Evolutionary conservation across 2,329 filamentous ascomycete genomes (phyloP).

Genomic region (Alternaria tenuissima): DNA sequence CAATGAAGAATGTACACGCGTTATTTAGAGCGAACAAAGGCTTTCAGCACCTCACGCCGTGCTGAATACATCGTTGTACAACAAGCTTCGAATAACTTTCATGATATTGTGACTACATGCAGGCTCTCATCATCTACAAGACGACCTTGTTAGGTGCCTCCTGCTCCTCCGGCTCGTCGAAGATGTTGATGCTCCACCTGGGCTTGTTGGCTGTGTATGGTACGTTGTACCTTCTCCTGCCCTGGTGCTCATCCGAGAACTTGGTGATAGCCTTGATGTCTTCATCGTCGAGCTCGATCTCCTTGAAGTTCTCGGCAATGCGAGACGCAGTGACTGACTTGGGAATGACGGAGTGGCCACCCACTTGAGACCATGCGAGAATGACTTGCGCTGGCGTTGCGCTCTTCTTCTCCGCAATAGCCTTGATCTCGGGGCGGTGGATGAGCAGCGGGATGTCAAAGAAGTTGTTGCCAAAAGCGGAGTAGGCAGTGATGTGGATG

Average conservation of each 20-base stretch:
- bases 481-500: conserved; percentile 46
- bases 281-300: conserved; percentile 35
- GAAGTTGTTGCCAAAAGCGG: conserved; percentile 56
- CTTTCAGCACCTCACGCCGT: too few species aligned
- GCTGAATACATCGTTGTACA: not conserved
- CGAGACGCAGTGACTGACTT: conserved; percentile 41
- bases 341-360: conserved; percentile 41
- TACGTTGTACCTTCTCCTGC: conserved; percentile 64
- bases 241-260: conserved; percentile 62
- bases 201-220: conserved; percentile 56
- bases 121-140: conserved; percentile 8
- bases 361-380: conserved; percentile 85
- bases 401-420: conserved; percentile 68
- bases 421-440: conserved; percentile 72
- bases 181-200: conserved; percentile 66
- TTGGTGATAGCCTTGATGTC: conserved; percentile 43
- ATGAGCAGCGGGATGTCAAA: conserved; percentile 68
- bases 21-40: too few species aligned
- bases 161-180: conserved; percentile 63
- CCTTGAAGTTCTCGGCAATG: conserved; percentile 43
- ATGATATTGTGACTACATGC: not conserved
- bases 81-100: not conserved
- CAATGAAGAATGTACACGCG: too few species aligned
- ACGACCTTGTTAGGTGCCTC: conserved; percentile 58
- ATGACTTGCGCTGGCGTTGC: conserved; percentile 80